Evolutionary conservation across 176 grass and related monocot species (phyloP), one percentile per base, ranked within the genome.

Genomic region (Phragmites australis): DNA sequence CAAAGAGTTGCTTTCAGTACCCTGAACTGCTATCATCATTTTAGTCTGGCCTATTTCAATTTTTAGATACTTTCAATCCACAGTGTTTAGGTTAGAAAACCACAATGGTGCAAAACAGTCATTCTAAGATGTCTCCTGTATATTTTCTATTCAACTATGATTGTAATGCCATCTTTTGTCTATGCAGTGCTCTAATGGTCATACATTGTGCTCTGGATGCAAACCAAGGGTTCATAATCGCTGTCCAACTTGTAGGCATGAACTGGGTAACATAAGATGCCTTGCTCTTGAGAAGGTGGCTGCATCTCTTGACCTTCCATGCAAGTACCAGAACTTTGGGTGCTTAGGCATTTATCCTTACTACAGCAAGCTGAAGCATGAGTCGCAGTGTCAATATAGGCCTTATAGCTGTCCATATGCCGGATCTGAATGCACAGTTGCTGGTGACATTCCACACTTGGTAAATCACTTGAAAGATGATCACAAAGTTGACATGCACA

Each of bases 401-500:
- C 88, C 88, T 65, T 89, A 86, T 77, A 86, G 65, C 19, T 89
- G 88, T 82, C 88, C 88, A 44, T 89, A 89, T 51, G 88, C 83
- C 30, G 88, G 88, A 72, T 85, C 88, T 43, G 88, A 89, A 81
- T 89, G 88, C 83, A 81, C 83, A 31, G 88, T 82, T 72, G 72
- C 14, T 65, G 88, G 88, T 70, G 88, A 86, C 48, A 89, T 89
- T 78, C 83, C 88, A 44, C 72, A 85, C 31, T 77, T 89, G 65
- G 88, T 89, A 51, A 86, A 85, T 77, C 88, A 89, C 57, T 65
- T 89, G 64, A 89, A 86, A 86, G 83, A 89, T 78, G 88, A 89
- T 43, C 88, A 89, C 72, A 89, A 89, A 77, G 88, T 89, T 57
- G 88, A 89, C 66, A 89, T 89, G 88, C 88, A 89, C 66, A 86